Evolutionary conservation across 768 basidiomycete genomes (phyloP).

Genomic region (Leucocoprinus leucothites): DNA sequence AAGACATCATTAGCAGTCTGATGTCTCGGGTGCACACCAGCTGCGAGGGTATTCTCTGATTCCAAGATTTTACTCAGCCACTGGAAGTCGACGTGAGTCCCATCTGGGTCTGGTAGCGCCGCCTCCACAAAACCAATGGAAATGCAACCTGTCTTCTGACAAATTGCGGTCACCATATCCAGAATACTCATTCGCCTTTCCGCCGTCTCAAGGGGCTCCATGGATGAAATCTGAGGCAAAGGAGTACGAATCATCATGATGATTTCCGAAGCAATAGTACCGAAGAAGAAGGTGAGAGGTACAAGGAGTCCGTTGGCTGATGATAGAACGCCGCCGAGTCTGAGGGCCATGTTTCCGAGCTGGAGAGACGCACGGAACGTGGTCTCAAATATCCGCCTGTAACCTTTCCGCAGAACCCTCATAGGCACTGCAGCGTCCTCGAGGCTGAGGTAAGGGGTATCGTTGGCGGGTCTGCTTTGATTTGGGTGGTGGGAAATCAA

Average conservation of each 20-base stretch:
- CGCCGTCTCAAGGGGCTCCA: background rate
- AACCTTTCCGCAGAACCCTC: background rate
- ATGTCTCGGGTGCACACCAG: conserved; percentile 4
- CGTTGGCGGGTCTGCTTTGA: background rate
- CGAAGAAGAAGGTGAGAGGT: conserved; percentile 7
- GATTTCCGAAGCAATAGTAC: background rate
- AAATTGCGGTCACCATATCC: conserved; percentile 3
- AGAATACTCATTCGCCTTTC: background rate
- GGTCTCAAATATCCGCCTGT: background rate
- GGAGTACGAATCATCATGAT: conserved; percentile 3
- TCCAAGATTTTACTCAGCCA: background rate
- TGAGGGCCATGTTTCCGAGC: background rate
- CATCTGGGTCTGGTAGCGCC: background rate
- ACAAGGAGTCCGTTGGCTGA: conserved; percentile 1
- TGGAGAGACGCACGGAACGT: background rate
- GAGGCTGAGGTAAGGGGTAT: background rate
- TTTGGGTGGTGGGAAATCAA: background rate
- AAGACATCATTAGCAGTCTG: conserved; percentile 1
- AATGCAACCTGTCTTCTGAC: background rate
- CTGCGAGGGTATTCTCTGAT: background rate
- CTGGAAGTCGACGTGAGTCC: conserved; percentile 1
- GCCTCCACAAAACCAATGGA: conserved; percentile 6
- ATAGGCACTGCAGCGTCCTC: conserved; percentile 9
- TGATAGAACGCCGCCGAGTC: background rate
- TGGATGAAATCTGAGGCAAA: background rate